phyloP scores from a whole-genome alignment of 257 asterid species.

The Misopates orontium region DNA sequence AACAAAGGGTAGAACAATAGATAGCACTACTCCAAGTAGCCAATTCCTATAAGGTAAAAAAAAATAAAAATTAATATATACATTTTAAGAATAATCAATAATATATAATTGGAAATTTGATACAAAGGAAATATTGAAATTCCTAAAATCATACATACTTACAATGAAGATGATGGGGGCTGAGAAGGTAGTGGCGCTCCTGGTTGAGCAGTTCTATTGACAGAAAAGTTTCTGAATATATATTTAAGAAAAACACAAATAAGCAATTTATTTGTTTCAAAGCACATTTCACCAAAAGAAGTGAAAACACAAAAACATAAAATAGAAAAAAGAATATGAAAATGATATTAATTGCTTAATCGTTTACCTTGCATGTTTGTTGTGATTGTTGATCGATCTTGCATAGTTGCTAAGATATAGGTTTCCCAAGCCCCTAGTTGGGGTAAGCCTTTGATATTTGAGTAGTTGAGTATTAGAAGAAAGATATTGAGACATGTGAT shows the following conservation, averaged over 20 bases:
- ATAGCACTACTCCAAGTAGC: slow-evolving; percentile 38
- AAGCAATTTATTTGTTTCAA: not conserved
- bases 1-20: slow-evolving; percentile 39
- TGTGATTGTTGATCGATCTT: slow-evolving; percentile 6
- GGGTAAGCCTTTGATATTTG: slow-evolving; percentile 11
- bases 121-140: not conserved
- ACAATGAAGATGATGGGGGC: slow-evolving; percentile 42
- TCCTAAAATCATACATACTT: slow-evolving; percentile 1
- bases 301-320: not conserved
- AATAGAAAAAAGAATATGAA: not conserved
- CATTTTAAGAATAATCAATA: not conserved
- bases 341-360: not conserved
- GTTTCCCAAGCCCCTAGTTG: slow-evolving; percentile 22
- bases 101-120: not conserved
- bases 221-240: slow-evolving; percentile 36
- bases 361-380: slow-evolving; percentile 33
- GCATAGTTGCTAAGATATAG: slow-evolving; percentile 28
- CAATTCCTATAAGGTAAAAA: slow-evolving; percentile 34
- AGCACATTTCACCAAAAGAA: not conserved
- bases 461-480: slow-evolving; percentile 9
- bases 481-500: slow-evolving; percentile 1
- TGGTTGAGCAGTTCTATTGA: slow-evolving; percentile 26
- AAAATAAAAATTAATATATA: not conserved
- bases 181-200: slow-evolving; percentile 47
- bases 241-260: no score